These are phyloP conservation scores for Euphrasia confusa DNA, from an alignment of 257 asterid species.

Conservation along the genomic window DNA sequence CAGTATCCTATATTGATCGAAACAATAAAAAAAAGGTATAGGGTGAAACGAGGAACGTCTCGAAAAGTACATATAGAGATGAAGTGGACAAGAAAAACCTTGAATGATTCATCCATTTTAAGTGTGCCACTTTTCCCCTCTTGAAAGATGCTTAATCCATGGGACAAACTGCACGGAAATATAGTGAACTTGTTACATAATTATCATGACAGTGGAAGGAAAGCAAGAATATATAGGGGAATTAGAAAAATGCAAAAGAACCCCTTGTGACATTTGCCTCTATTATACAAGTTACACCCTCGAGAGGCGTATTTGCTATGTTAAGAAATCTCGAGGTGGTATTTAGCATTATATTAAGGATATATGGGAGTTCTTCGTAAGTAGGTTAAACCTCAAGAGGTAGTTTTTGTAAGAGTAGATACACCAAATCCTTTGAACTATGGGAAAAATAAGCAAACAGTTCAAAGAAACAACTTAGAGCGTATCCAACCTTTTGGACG, in stretches of 20 bases:
- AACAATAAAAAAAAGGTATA: slow-evolving; percentile 4
- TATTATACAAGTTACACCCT: not conserved
- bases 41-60: not conserved
- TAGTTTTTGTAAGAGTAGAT: not conserved
- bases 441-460: not conserved
- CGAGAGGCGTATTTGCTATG: not conserved
- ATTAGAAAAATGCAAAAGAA: not conserved
- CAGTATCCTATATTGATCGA: slow-evolving; percentile 30
- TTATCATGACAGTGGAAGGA: slow-evolving; percentile 2
- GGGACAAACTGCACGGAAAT: slow-evolving; percentile 62
- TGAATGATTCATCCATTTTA: slow-evolving; percentile 61
- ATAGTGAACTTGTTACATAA: slow-evolving; percentile 14
- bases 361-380: not conserved
- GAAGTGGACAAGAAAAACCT: slow-evolving; percentile 42
- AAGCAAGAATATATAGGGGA: not conserved
- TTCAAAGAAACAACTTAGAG: slow-evolving; percentile 9
- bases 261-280: slow-evolving; percentile 1
- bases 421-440: not conserved
- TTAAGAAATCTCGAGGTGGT: not conserved
- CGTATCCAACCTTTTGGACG: slow-evolving; percentile 61
- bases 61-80: slow-evolving; percentile 6
- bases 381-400: not conserved
- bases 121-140: slow-evolving; percentile 56
- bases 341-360: not conserved
- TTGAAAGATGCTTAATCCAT: slow-evolving; percentile 76